Evolutionary conservation across 2,329 filamentous ascomycete genomes (phyloP), one percentile per base, ranked within the genome.

Genomic region (Fusarium veterinarium): DNA sequence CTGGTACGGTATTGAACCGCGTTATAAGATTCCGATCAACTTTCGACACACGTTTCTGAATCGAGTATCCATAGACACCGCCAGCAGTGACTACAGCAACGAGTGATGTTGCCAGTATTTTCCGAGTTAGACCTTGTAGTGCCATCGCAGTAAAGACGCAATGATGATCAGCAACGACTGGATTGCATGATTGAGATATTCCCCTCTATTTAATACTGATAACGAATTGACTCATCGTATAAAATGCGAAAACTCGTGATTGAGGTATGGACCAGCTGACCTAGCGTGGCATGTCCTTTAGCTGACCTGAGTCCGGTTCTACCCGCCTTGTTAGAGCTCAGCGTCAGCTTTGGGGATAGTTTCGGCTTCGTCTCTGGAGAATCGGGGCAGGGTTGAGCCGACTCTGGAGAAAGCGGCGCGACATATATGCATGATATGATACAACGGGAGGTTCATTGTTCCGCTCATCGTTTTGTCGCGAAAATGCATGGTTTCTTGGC

Each of bases 1-100:
- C 75, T 0, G 79, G 71, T 5, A 77, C 72, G 3, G 16, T 42
- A 5, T 57, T 46, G 3, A 69, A 61, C 16, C 63, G 60, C 3
- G 66, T 70, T 20, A 80, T 78, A 12, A 69, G 61, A 7, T 55
- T 53, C 30, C 44, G 45, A 3, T 75, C 73, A 2, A 62, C 64
- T 4, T 45, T 35, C 1, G 66, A 63, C 13, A 73, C 69, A 1
- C 67, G 61, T 33, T 46, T 72, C 3, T 67, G 64, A 8, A 78
- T 58, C 19, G 63, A 59, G 53, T 72, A 75, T 16, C 62, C 60
- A 33, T 74, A 76, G 10, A 58, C 45, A 12, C 75, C 62, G n/a
- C 71, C 71, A 23, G 49, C 60, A 12, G 63, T 60, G 12, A 75
- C 51, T 8, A 31, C 58, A 6, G 60, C 62, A 20, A 65, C 35